These are phyloP conservation scores for Thermomyces lanuginosus DNA, from an alignment of 2,329 filamentous ascomycete species.

Conservation along the genomic window DNA sequence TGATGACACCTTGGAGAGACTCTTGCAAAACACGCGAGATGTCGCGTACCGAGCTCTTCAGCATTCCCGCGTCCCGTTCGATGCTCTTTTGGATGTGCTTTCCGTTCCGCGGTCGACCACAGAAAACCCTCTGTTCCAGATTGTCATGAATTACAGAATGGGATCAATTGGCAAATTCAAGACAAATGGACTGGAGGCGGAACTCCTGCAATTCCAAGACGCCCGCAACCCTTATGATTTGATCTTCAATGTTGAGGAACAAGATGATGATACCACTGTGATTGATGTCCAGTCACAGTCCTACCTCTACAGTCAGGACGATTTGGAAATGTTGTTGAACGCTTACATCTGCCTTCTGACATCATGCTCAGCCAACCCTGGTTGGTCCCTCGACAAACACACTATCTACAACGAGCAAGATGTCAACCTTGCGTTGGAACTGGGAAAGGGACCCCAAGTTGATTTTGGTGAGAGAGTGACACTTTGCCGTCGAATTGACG, in stretches of 20 bases:
- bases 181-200: conserved; percentile 5
- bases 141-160: conserved; percentile 32
- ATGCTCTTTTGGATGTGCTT: conserved; percentile 32
- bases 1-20: conserved; percentile 15
- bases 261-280: conserved; percentile 8
- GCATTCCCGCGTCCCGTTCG: conserved; percentile 34
- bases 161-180: conserved; percentile 13
- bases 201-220: conserved; percentile 7
- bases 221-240: conserved; percentile 18
- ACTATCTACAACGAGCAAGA: conserved; percentile 7
- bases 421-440: conserved; percentile 7
- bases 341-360: conserved; percentile 12
- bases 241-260: conserved; percentile 24
- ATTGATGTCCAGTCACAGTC: conserved; percentile 16
- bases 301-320: conserved; percentile 15
- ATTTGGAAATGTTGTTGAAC: conserved; percentile 11
- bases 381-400: conserved; percentile 9
- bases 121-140: conserved; percentile 36
- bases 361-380: conserved; percentile 8
- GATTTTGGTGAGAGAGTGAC: conserved; percentile 19
- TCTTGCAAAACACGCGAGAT: conserved; percentile 12
- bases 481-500: conserved; percentile 20
- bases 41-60: conserved; percentile 22
- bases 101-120: conserved; percentile 22
- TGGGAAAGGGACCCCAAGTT: conserved; percentile 6